These are phyloP conservation scores for Sistotremastrum suecicum DNA, from an alignment of 768 basidiomycete species.

Conservation along the genomic window DNA sequence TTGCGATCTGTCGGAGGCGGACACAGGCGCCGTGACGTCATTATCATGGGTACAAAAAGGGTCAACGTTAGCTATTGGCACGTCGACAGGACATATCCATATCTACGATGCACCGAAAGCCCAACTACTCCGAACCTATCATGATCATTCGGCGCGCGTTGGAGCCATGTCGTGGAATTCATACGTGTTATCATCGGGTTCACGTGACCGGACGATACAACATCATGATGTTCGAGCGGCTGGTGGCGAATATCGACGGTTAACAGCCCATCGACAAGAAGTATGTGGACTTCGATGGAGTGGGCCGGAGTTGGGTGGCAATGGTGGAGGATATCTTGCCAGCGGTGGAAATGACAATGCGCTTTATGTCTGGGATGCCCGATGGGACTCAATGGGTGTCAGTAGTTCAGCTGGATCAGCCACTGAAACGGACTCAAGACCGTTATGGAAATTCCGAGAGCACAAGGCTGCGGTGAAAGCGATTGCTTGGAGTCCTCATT, in stretches of 20 bases:
- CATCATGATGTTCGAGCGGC: constrained; percentile 86
- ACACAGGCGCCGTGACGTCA: constrained; percentile 67
- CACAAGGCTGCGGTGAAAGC: constrained; percentile 97
- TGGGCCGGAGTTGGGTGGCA: constrained; percentile 29
- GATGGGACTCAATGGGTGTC: constrained; percentile 28
- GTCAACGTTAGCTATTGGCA: constrained; percentile 84
- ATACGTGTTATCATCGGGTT: constrained; percentile 77
- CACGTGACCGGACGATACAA: constrained; percentile 78
- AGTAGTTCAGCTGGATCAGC: constrained; percentile 8
- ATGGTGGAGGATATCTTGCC: constrained; percentile 49
- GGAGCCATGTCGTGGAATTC: constrained; percentile 93
- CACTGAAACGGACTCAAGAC: constrained; percentile 22
- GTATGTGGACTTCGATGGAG: constrained; percentile 96
- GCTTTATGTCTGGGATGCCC: constrained; percentile 91
- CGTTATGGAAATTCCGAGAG: constrained; percentile 91
- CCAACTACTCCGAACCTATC: constrained; percentile 65
- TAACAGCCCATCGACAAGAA: constrained; percentile 57
- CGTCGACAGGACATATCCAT: constrained; percentile 74
- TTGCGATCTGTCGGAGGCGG: constrained; percentile 51
- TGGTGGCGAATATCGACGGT: constrained; percentile 17
- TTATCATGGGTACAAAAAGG: constrained; percentile 89
- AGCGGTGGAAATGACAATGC: constrained; percentile 99
- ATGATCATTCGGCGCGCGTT: constrained; percentile 79
- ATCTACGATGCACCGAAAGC: constrained; percentile 86
- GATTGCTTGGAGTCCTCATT: constrained; percentile 95